These are phyloP conservation scores for Exophiala aquamarina DNA, from an alignment of 2,329 filamentous ascomycete genomes.

Conservation along the genomic window DNA sequence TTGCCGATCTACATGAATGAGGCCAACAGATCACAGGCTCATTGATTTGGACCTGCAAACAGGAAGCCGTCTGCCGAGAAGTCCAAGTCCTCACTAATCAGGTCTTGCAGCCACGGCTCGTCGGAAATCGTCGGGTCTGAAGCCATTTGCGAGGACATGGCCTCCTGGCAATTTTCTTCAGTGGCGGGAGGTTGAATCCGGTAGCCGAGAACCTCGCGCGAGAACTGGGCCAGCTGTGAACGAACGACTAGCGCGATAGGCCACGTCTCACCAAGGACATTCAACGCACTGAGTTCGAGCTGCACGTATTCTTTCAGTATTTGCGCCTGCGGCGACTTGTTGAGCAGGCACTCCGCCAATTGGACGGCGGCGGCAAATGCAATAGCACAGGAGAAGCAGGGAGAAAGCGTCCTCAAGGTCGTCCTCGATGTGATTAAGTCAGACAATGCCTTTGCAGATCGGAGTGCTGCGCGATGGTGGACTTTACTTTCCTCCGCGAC, in stretches of 20 bases:
- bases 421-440: conserved; percentile 62
- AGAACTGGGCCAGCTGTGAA: conserved; percentile 23
- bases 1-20: no score
- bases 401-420: conserved; percentile 32
- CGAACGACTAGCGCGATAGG: conserved; percentile 28
- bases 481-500: background rate
- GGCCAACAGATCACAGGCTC: no score
- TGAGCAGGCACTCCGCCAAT: conserved; percentile 68
- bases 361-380: conserved; percentile 78
- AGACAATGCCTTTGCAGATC: conserved; percentile 74
- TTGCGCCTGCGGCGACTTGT: conserved; percentile 34
- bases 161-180: no score
- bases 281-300: conserved; percentile 29
- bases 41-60: no score
- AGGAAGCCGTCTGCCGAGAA: no score
- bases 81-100: no score
- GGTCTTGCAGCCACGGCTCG: no score
- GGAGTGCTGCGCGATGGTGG: conserved; percentile 67
- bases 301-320: conserved; percentile 29
- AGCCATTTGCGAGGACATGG: no score
- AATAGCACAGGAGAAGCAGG: conserved; percentile 79
- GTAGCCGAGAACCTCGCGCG: conserved; percentile 1
- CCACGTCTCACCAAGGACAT: conserved; percentile 30
- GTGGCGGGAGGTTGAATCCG: no score
- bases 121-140: no score